Evolutionary conservation across 2,329 filamentous ascomycete genomes (phyloP).

Genomic region (Purpureocillium takamizusanense): DNA sequence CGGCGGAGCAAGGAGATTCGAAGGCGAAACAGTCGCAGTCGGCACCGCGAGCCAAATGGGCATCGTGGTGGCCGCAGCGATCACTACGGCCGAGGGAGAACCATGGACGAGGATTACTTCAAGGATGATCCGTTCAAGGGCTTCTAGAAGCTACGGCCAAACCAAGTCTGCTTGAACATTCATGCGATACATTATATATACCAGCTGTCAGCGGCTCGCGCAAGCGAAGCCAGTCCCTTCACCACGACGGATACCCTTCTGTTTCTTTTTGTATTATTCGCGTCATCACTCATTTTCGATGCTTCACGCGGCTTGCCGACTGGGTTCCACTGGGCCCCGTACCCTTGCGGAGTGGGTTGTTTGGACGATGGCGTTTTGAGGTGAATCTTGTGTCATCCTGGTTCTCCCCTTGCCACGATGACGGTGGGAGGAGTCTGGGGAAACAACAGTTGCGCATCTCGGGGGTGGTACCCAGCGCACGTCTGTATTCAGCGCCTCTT

Average conservation of each 20-base stretch:
- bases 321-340: background rate
- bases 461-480: too few species aligned
- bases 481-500: too few species aligned
- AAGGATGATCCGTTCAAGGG: conserved; percentile 37
- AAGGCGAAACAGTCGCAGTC: conserved; percentile 42
- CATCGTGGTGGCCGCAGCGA: conserved; percentile 39
- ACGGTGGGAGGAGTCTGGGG: too few species aligned
- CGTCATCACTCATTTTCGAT: background rate
- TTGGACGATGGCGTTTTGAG: background rate
- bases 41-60: conserved; percentile 42
- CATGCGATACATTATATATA: too few species aligned
- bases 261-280: conserved; percentile 2
- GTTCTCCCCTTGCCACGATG: too few species aligned
- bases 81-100: conserved; percentile 37
- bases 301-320: background rate
- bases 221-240: background rate
- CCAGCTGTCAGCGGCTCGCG: too few species aligned
- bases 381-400: background rate
- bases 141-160: background rate
- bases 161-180: too few species aligned
- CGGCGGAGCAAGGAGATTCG: conserved; percentile 47
- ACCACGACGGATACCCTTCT: conserved; percentile 9
- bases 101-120: conserved; percentile 45
- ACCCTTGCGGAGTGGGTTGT: too few species aligned
- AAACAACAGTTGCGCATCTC: too few species aligned